Evolutionary conservation across 805 yeast genomes (phyloP), one percentile per base, ranked within the genome.

Genomic region (Candida montana): DNA sequence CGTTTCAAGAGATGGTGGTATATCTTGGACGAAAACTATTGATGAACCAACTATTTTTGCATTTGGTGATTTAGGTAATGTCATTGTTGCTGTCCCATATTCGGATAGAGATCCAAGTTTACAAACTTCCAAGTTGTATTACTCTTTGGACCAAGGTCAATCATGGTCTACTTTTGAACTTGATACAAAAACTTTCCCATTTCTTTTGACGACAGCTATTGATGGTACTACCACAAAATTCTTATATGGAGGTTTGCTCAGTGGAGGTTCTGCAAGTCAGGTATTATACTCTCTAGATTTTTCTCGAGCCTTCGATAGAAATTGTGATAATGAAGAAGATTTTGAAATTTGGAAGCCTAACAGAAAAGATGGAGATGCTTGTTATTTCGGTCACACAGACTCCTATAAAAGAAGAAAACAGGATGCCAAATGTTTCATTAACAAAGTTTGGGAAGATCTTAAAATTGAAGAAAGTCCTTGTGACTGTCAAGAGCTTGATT

Each of bases 41-140:
- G 76, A 77, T 27, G 71, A 65, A 15, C 77, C 86, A 2, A 62
- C 75, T 19, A 48, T 69, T 2, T 77, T 74, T 47, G 67, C 79
- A 0, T 81, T 78, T 63, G 95, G 93, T 37, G 95, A 88, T 60
- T 74, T 74, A 42, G 96, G 95, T 35, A 85, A 85, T 57, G 60
- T 88, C 10, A 72, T 86, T 19, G 64, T 83, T 2, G 82, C 86
- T 3, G 64, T 76, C 10, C 58, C 59, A 16, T 54, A 48, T 28
- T 32, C 33, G 7, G 44, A 39, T 12, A 31, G 35, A 2, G 20
- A 31, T 2, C 78, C 78, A 15, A 51, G 51, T n/a, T 51, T 63
- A 5, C 46, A 47, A 2, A 53, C 59, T 1, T 65, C 69, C 27
- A 61, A 59, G 10, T 57, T 70, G 18, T 64, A 55, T 41, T 88